Evolutionary conservation across 164 flowering plant genomes (phyloP).

Genomic region (Dillenia turbinata): DNA sequence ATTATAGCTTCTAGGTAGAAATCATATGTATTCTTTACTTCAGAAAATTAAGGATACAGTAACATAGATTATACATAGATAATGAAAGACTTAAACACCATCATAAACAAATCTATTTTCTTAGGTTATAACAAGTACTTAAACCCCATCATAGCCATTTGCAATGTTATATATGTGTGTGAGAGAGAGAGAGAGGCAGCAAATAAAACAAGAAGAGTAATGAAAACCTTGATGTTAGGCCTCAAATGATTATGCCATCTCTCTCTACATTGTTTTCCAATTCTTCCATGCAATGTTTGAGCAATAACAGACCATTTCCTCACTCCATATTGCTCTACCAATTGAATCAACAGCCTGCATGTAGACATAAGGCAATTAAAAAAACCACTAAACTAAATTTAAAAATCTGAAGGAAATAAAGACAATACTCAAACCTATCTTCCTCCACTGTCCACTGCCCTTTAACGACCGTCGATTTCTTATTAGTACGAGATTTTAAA

Average conservation of each 20-base stretch:
- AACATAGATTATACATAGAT: too few species aligned
- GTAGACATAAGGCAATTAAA: background rate
- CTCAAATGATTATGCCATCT: conserved; percentile 50
- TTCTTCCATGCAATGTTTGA: conserved; percentile 29
- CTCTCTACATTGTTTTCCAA: conserved; percentile 48
- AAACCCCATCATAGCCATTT: too few species aligned
- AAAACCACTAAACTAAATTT: background rate
- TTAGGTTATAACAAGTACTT: too few species aligned
- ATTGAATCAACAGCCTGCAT: conserved; percentile 36
- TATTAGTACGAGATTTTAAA: conserved; percentile 17
- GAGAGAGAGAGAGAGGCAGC: background rate
- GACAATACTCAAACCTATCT: conserved; percentile 51
- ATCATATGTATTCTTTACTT: too few species aligned
- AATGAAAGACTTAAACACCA: too few species aligned
- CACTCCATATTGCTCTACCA: conserved; percentile 36
- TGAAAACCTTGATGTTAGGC: conserved; percentile 39
- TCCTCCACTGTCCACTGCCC: conserved; percentile 89
- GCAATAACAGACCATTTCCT: conserved; percentile 45
- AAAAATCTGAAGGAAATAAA: background rate
- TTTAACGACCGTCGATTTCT: conserved; percentile 43
- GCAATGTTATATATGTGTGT: background rate
- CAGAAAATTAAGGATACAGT: too few species aligned
- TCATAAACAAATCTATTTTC: too few species aligned
- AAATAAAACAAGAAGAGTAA: background rate
- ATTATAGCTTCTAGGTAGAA: too few species aligned